Base-by-base conservation (phyloP, 495 filamentous ascomycete genomes). In the Penicillium samsonianum region DNA sequence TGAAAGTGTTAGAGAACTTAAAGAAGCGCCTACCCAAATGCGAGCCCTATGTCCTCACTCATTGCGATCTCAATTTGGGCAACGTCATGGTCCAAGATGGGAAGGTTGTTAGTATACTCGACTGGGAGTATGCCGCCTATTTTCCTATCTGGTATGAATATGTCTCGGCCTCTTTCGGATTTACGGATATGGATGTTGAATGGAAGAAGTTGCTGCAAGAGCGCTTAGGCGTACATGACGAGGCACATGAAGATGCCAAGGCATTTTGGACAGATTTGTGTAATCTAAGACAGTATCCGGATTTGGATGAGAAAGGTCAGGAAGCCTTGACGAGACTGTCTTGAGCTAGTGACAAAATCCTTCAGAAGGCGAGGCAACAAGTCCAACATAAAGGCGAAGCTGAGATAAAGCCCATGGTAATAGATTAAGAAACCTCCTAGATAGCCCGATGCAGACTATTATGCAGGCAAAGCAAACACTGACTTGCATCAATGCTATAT, bases 41-140 rank as follows among this genome's bases (percentile, higher is more conserved):
- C n/a, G 55, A 58, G 30, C 66, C 66, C 1, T 68, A 58, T 51
- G 58, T 63, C 6, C 58, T 71, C 19, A 67, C 58, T 40, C 67
- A 72, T 47, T 63, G 61, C 17, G 65, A 72, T 50, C 55, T 71
- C 1, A 67, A 68, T 38, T 47, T 67, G 25, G 58, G 58, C 0
- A 71, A 72, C 33, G 60, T 72, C 31, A 68, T 69, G 42, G 55
- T 74, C 4, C 17, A 59, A 53, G 56, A 72, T 20, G 63, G 64
- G 49, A 38, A 46, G 2, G 8, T 72, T 9, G 58, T 61, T 11
- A 43, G 56, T 26, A 63, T 69, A 42, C 58, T 72, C 35, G 63
- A 72, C 30, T 72, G 61, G 64, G 66, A 74, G 48, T 67, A 60
- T 30, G 62, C 60, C 59, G 59, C 64, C 25, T 70, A 59, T 54